A percentile compares a stretch with the other conserved stretches of the same genome.
Evolutionary conservation across 75 land plant genomes (phyloP).

Genomic region (Cryptomeria japonica): DNA sequence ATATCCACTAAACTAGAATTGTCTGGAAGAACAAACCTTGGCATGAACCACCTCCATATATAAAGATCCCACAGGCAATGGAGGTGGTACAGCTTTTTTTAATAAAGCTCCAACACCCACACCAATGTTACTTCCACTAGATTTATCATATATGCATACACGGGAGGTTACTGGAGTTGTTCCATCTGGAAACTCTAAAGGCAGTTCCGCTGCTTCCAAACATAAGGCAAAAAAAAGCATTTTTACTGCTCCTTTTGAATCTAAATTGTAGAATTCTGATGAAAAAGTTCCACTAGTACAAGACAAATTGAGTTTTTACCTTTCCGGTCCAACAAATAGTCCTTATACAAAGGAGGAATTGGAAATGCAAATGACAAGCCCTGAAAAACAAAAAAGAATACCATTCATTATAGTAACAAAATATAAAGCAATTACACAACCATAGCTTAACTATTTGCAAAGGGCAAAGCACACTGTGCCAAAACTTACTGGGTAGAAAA

Average conservation of each 20-base stretch:
- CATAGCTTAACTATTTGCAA: neutral
- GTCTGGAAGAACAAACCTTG: conserved; percentile 47
- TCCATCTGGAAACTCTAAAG: conserved; percentile 95
- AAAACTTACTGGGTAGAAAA: conserved; percentile 86
- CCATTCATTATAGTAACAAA: neutral
- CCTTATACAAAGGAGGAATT: conserved; percentile 76
- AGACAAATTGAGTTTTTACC: conserved; percentile 37
- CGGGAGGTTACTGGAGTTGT: conserved; percentile 95
- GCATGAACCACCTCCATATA: conserved; percentile 98
- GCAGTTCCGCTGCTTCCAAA: conserved; percentile 67
- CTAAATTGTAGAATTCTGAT: neutral
- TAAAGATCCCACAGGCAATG: conserved; percentile 71
- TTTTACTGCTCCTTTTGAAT: neutral
- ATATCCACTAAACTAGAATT: neutral
- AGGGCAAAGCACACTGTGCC: neutral
- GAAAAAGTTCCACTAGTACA: neutral
- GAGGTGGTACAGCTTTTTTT: conserved; percentile 81
- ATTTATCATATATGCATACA: conserved; percentile 82
- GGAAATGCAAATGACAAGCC: conserved; percentile 96
- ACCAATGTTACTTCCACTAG: conserved; percentile 70
- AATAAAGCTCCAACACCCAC: conserved; percentile 71
- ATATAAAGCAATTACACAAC: conserved; percentile 3
- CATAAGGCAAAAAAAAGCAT: neutral
- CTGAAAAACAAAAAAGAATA: conserved; percentile 27
- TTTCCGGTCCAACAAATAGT: conserved; percentile 75